Percentiles rank a stretch among this genome's conserved stretches.
Evolutionary conservation across 2,329 filamentous ascomycete species (phyloP).

Genomic region (Fusarium floridanum): DNA sequence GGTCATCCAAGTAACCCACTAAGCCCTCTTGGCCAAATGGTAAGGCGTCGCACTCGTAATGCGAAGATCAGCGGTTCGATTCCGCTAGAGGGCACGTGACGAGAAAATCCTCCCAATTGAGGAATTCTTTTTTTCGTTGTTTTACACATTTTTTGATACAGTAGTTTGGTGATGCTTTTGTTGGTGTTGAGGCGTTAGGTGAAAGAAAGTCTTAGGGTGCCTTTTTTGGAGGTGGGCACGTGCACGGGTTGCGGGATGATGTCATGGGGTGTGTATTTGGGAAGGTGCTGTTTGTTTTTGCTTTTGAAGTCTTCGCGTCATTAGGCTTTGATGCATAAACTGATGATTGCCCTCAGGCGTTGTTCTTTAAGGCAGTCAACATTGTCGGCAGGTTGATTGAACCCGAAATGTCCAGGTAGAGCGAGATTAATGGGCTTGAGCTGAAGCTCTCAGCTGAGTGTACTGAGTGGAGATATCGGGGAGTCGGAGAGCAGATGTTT

Average conservation of each 20-base stretch:
- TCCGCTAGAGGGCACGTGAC: constrained; percentile 36
- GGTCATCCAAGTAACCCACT: constrained; percentile 10
- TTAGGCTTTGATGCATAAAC: background rate
- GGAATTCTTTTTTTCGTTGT: background rate
- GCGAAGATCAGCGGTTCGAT: constrained; percentile 46
- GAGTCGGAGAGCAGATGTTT: background rate
- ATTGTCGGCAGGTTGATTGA: too few relatives aligned
- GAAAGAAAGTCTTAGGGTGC: background rate
- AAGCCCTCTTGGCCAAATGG: constrained; percentile 45
- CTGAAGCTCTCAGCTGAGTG: background rate
- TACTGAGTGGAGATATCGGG: background rate
- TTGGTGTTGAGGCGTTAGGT: background rate
- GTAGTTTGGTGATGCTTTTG: background rate
- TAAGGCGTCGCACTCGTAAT: constrained; percentile 48
- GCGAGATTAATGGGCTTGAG: background rate
- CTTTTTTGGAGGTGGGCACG: background rate
- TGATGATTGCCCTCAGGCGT: too few relatives aligned
- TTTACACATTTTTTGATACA: background rate
- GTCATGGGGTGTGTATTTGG: background rate
- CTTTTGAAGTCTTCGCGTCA: background rate
- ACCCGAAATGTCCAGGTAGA: background rate
- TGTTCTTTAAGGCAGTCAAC: too few relatives aligned
- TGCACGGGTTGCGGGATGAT: background rate
- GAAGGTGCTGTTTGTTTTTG: background rate
- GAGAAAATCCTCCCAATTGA: background rate